Conservation (phyloP, 192 early-diverging fungal species). For the Podila verticillata region DNA sequence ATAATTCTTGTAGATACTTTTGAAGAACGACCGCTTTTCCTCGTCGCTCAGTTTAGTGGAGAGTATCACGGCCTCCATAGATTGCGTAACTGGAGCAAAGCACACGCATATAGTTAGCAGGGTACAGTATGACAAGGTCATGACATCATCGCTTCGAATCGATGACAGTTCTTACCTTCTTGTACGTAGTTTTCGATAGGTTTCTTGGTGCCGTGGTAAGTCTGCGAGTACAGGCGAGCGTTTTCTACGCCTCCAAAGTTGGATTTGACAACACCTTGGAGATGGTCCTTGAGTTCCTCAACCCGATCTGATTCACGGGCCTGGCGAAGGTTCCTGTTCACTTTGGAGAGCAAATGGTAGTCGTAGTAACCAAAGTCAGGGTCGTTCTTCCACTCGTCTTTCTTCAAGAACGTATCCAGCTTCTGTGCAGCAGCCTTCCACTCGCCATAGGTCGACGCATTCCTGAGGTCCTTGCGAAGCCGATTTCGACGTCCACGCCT, state of each 20-base stretch:
- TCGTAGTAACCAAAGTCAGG: slow-evolving; percentile 71
- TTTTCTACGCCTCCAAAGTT: slow-evolving; percentile 85
- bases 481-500: slow-evolving; percentile 65
- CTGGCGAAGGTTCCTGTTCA: slow-evolving; percentile 54
- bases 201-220: slow-evolving; percentile 79
- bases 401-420: slow-evolving; percentile 71
- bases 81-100: slow-evolving; percentile 53
- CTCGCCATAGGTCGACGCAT: slow-evolving; percentile 66
- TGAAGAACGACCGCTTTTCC: slow-evolving; percentile 74
- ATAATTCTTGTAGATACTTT: slow-evolving; percentile 69
- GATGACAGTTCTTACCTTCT: slow-evolving; percentile 58
- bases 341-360: slow-evolving; percentile 69
- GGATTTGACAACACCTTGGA: slow-evolving; percentile 71
- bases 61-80: slow-evolving; percentile 48
- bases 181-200: slow-evolving; percentile 74
- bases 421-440: slow-evolving; percentile 68
- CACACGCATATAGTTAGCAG: not conserved
- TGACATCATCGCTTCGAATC: not conserved
- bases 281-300: slow-evolving; percentile 59
- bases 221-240: slow-evolving; percentile 73
- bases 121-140: not conserved
- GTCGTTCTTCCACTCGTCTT: slow-evolving; percentile 76
- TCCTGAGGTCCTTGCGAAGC: slow-evolving; percentile 60
- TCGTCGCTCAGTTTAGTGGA: slow-evolving; percentile 50
- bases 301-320: slow-evolving; percentile 47